Evolutionary conservation across 2,329 filamentous ascomycete species (phyloP), one percentile per base, ranked within the genome.

Genomic region (Penicillium sp.): DNA sequence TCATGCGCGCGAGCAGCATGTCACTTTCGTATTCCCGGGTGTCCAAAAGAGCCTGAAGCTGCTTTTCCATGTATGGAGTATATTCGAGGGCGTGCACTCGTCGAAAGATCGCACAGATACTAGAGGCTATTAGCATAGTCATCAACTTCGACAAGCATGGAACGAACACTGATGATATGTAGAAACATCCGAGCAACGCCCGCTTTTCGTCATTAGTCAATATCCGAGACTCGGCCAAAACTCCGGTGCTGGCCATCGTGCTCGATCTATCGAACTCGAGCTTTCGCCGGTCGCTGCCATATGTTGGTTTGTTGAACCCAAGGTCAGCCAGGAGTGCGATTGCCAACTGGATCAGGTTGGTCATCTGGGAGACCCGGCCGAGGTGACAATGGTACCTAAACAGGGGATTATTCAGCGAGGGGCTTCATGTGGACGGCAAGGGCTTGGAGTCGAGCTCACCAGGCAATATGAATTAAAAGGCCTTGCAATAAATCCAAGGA

Each of bases 401-500:
- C 19, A 31, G 36, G 9, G n/a, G n/a, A n/a, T n/a, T n/a, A n/a
- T n/a, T n/a, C n/a, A n/a, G n/a, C n/a, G n/a, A n/a, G n/a, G n/a
- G n/a, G n/a, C n/a, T n/a, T n/a, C n/a, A n/a, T n/a, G n/a, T n/a
- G n/a, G n/a, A n/a, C n/a, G n/a, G n/a, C n/a, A n/a, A n/a, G n/a
- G n/a, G n/a, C n/a, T n/a, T n/a, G n/a, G n/a, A n/a, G n/a, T n/a
- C n/a, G n/a, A n/a, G 1, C n/a, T n/a, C 30, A 63, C 61, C 62
- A 65, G 3, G 53, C 55, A 10, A 54, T 36, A 39, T 55, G 59
- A 1, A 67, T 44, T 4, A 67, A 53, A 16, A 67, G 41, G 0
- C 61, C 61, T 33, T 65, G 60, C 4, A 67, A 42, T 6, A 67
- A 45, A 27, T 62, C 64, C 4, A 66, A 46, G 21, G 49, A 56